phyloP scores from a whole-genome alignment of 192 early-diverging fungal species.

The Coemansia sp. region DNA sequence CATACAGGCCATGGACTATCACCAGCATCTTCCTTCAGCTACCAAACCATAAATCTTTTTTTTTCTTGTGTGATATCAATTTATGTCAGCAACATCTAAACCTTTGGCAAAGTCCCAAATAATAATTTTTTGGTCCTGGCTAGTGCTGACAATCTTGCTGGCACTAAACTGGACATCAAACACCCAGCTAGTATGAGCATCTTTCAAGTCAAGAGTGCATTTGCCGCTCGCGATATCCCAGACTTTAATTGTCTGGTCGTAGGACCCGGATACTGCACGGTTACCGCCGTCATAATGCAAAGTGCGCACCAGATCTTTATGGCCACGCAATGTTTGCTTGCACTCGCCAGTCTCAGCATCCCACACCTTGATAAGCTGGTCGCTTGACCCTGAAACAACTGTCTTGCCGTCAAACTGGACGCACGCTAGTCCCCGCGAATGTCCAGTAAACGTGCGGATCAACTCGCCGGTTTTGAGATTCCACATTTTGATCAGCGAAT shows the following conservation, averaged over 20 bases:
- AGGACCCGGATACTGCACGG: constrained; percentile 84
- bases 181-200: constrained; percentile 89
- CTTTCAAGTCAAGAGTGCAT: constrained; percentile 67
- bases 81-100: constrained; percentile 37
- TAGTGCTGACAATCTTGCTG: constrained; percentile 74
- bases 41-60: neutral
- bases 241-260: constrained; percentile 91
- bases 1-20: neutral
- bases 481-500: constrained; percentile 79
- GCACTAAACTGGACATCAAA: constrained; percentile 91
- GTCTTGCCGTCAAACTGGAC: constrained; percentile 78
- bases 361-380: constrained; percentile 82
- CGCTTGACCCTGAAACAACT: constrained; percentile 79
- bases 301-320: constrained; percentile 78
- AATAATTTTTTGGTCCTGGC: constrained; percentile 63
- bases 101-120: constrained; percentile 57
- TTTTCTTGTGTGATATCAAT: neutral
- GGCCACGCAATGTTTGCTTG: constrained; percentile 60
- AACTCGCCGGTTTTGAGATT: constrained; percentile 66
- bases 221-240: constrained; percentile 86
- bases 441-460: constrained; percentile 75
- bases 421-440: constrained; percentile 76
- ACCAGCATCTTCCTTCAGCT: neutral
- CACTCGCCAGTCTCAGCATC: constrained; percentile 66
- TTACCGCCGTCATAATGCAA: constrained; percentile 75